Conservation (phyloP, 495 filamentous ascomycete genomes). For the Penicillium argentinense region DNA sequence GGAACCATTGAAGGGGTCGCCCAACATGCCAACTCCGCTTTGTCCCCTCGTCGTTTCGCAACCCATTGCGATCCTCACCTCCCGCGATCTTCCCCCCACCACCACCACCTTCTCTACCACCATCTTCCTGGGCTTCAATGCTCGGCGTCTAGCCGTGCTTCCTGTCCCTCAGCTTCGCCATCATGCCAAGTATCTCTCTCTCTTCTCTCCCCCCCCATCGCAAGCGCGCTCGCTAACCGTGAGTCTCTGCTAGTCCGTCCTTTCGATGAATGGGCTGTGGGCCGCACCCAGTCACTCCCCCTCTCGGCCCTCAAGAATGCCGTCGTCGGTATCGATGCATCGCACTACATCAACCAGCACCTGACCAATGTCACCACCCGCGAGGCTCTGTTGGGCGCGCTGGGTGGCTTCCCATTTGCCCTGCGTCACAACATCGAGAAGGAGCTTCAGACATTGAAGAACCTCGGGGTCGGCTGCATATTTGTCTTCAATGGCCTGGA, state of each 20-base stretch:
- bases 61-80: slow-evolving; percentile 12
- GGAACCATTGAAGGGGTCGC: too few relatives aligned
- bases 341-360: slow-evolving; percentile 78
- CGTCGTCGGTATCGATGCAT: slow-evolving; percentile 83
- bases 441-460: slow-evolving; percentile 68
- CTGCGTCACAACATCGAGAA: slow-evolving; percentile 67
- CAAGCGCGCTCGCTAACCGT: slow-evolving; percentile 9
- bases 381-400: slow-evolving; percentile 84
- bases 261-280: slow-evolving; percentile 58
- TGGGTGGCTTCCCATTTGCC: slow-evolving; percentile 85
- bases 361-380: slow-evolving; percentile 64
- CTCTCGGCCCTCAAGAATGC: slow-evolving; percentile 67
- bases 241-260: slow-evolving; percentile 48
- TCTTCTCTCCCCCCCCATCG: slow-evolving; percentile 1
- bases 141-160: slow-evolving; percentile 33
- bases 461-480: slow-evolving; percentile 60
- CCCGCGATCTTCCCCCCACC: slow-evolving; percentile 4
- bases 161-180: slow-evolving; percentile 30
- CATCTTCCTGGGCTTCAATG: slow-evolving; percentile 26
- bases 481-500: slow-evolving; percentile 92
- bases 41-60: slow-evolving; percentile 22
- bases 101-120: slow-evolving; percentile 7
- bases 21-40: slow-evolving; percentile 25
- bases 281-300: slow-evolving; percentile 52
- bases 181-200: slow-evolving; percentile 42